Conservation (phyloP, 441 rosid genomes). For the Raphanus hybrid region DNA sequence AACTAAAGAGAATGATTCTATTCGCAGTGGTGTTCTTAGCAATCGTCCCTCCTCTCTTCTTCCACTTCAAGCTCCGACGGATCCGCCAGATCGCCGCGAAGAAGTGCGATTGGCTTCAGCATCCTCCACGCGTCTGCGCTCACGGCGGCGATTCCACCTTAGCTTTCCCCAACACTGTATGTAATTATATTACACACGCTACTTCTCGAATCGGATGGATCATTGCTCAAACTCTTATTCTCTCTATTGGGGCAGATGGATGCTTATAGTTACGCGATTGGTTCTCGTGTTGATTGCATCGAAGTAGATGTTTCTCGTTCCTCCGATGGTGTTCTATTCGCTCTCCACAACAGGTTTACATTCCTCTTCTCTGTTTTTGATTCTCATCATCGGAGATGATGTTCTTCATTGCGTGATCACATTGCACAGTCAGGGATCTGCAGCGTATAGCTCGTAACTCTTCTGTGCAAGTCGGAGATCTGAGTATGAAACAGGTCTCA, state of each 20-base stretch:
- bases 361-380: slow-evolving; percentile 19
- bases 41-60: slow-evolving; percentile 78
- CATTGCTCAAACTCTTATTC: slow-evolving; percentile 14
- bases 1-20: slow-evolving; percentile 57
- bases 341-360: slow-evolving; percentile 88
- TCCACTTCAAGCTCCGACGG: slow-evolving; percentile 84
- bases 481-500: slow-evolving; percentile 76
- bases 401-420: slow-evolving; percentile 9
- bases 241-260: slow-evolving; percentile 56
- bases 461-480: slow-evolving; percentile 74
- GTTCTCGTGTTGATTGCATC: slow-evolving; percentile 82
- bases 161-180: slow-evolving; percentile 87
- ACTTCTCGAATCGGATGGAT: slow-evolving; percentile 1
- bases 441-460: slow-evolving; percentile 80
- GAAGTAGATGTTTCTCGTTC: slow-evolving; percentile 98
- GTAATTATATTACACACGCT: background rate
- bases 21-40: slow-evolving; percentile 66
- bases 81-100: slow-evolving; percentile 55
- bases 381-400: slow-evolving; percentile 30
- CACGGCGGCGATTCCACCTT: slow-evolving; percentile 95
- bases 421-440: slow-evolving; percentile 91
- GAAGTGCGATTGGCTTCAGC: slow-evolving; percentile 80
- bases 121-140: slow-evolving; percentile 96
- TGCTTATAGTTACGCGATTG: slow-evolving; percentile 74
- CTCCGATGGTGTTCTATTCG: slow-evolving; percentile 83